A percentile compares a stretch with the other conserved stretches of the same genome.
phyloP scores from a whole-genome alignment of 2,329 filamentous ascomycete species.

The Fusarium buxicola region DNA sequence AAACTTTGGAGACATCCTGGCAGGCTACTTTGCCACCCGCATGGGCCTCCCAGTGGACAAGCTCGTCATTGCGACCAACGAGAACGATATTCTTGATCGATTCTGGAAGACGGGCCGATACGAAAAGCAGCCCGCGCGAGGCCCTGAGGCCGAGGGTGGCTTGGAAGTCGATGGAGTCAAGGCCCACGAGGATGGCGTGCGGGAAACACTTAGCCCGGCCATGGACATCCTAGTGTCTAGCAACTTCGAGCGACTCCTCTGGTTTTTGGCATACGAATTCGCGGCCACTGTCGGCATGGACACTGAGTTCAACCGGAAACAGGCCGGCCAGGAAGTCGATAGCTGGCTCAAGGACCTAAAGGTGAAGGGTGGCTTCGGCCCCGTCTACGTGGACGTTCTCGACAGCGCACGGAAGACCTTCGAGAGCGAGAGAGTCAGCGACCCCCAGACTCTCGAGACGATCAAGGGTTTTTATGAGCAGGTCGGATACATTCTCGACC shows the following conservation, averaged over 20 bases:
- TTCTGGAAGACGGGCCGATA: conserved; percentile 94
- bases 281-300: conserved; percentile 70
- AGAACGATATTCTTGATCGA: conserved; percentile 95
- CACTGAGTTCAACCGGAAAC: conserved; percentile 73
- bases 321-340: conserved; percentile 80
- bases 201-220: conserved; percentile 91
- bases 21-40: conserved; percentile 89
- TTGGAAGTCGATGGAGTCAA: conserved; percentile 71
- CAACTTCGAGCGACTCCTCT: conserved; percentile 96
- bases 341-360: conserved; percentile 86
- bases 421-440: conserved; percentile 79
- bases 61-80: conserved; percentile 93
- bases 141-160: conserved; percentile 69
- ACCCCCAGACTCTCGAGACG: conserved; percentile 74
- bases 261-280: conserved; percentile 87
- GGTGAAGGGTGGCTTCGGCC: conserved; percentile 80
- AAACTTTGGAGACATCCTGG: conserved; percentile 94
- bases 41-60: conserved; percentile 92
- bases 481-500: conserved; percentile 86
- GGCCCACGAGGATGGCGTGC: conserved; percentile 79
- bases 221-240: conserved; percentile 98
- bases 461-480: conserved; percentile 68
- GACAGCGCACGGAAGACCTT: conserved; percentile 79
- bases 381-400: conserved; percentile 80
- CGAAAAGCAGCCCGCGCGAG: conserved; percentile 80